Base-by-base conservation (phyloP, 768 basidiomycete genomes). In the Baorangia bicolor region DNA sequence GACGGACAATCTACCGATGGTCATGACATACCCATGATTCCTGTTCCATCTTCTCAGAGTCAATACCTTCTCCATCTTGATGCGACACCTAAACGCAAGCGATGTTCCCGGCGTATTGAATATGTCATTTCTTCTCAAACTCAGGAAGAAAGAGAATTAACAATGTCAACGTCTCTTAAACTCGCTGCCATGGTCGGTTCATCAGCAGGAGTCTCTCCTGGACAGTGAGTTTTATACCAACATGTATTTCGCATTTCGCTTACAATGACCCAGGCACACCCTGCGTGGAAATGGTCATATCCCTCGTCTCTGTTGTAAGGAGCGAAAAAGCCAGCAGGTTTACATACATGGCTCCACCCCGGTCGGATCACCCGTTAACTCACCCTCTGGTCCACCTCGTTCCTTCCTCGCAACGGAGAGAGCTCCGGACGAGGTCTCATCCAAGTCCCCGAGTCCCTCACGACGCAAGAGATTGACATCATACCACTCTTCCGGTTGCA, bases 11-110 rank as follows among this genome's bases (percentile, higher is more conserved):
- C 45, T 28, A 45, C 49, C 11, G 27, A 43, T 21, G 42, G 21
- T 25, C 56, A 41, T 44, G 27, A 46, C 31, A 34, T 57, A 25
- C 50, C 57, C 25, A 28, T 31, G 37, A 54, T 65, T 34, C 59
- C 67, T 13, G 42, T 72, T 12, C 54, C 63, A 10, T 72, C 70
- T 14, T 72, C 70, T 41, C 70, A 72, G 42, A 72, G 70, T 34
- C 70, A 72, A 60, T 72, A 72, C 47, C 69, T 72, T 33, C 68
- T 72, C 31, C 61, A 60, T 31, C 30, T 41, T 28, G 70, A 72
- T 45, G 64, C 66, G 18, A 72, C 70, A 13, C 70, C 70, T 11
- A 73, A 66, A 37, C 68, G 77, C 74, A 63, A 73, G 61, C 63
- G 73, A 70, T 31, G 66, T 70, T 7, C 66, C 65, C 52, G 64